phyloP scores from a whole-genome alignment of 2,329 filamentous ascomycete species.

The Dactylellina haptotyla region DNA sequence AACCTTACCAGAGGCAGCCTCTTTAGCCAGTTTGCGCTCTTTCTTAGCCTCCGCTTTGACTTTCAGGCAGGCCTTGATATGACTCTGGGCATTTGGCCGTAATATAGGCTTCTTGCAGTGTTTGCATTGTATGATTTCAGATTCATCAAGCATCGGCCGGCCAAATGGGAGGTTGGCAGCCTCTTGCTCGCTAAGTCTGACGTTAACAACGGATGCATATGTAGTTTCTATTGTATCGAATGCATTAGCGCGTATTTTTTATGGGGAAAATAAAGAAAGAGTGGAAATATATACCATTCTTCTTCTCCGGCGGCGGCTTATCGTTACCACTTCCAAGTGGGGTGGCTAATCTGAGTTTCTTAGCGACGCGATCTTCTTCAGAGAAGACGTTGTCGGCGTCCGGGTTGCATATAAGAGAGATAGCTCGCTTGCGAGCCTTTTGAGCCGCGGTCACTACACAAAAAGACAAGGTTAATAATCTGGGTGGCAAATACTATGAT shows the following conservation, averaged over 20 bases:
- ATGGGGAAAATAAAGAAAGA: not conserved
- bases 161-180: conserved; percentile 83
- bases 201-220: conserved; percentile 14
- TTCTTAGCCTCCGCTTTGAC: conserved; percentile 81
- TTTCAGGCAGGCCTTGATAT: conserved; percentile 84
- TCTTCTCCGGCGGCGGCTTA: conserved; percentile 35
- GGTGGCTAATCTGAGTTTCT: conserved; percentile 27
- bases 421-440: conserved; percentile 34
- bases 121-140: conserved; percentile 86
- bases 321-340: conserved; percentile 30
- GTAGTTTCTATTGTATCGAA: conserved; percentile 16
- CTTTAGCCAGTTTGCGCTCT: conserved; percentile 77
- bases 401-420: conserved; percentile 27
- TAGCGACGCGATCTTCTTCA: conserved; percentile 39
- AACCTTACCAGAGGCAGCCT: conserved; percentile 62
- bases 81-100: conserved; percentile 76
- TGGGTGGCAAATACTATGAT: not conserved
- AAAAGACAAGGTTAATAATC: not conserved
- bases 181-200: conserved; percentile 76
- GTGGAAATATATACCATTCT: conserved; percentile 21
- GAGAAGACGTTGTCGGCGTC: conserved; percentile 40
- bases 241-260: not conserved
- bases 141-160: conserved; percentile 79
- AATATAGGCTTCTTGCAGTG: conserved; percentile 92
- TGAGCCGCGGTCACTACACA: conserved; percentile 17